Evolutionary conservation across 2,329 filamentous ascomycete genomes (phyloP).

Genomic region (Orbilia blumenaviensis): DNA sequence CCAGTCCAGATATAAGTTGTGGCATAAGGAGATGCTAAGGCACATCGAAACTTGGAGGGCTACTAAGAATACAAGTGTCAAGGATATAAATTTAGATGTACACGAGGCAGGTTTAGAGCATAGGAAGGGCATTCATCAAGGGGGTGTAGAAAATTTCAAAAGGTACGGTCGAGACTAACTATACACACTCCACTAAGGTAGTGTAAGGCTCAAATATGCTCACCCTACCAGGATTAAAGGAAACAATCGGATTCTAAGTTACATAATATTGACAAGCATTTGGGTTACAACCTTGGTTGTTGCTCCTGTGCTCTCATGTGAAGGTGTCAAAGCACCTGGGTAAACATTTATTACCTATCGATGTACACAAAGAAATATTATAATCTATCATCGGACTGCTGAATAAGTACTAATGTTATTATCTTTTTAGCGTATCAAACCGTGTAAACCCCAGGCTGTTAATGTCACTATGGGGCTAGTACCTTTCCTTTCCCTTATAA

Average conservation of each 20-base stretch:
- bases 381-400: too few relatives aligned
- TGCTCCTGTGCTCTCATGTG: not conserved
- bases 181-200: too few relatives aligned
- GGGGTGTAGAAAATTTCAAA: too few relatives aligned
- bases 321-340: not conserved
- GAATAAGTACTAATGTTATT: too few relatives aligned
- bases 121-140: not conserved
- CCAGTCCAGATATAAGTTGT: not conserved
- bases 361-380: too few relatives aligned
- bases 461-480: too few relatives aligned
- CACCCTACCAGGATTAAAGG: not conserved
- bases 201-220: too few relatives aligned
- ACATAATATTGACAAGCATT: not conserved
- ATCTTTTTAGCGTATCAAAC: too few relatives aligned
- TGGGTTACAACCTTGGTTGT: not conserved
- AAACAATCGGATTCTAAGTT: not conserved
- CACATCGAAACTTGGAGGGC: not conserved
- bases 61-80: not conserved
- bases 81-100: not conserved
- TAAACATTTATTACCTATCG: too few relatives aligned
- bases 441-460: too few relatives aligned
- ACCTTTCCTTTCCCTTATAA: not conserved
- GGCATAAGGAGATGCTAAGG: not conserved
- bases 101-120: too few relatives aligned
- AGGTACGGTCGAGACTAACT: too few relatives aligned